Evolutionary conservation across 768 basidiomycete species (phyloP).

Genomic region (Collybiopsis luxurians): DNA sequence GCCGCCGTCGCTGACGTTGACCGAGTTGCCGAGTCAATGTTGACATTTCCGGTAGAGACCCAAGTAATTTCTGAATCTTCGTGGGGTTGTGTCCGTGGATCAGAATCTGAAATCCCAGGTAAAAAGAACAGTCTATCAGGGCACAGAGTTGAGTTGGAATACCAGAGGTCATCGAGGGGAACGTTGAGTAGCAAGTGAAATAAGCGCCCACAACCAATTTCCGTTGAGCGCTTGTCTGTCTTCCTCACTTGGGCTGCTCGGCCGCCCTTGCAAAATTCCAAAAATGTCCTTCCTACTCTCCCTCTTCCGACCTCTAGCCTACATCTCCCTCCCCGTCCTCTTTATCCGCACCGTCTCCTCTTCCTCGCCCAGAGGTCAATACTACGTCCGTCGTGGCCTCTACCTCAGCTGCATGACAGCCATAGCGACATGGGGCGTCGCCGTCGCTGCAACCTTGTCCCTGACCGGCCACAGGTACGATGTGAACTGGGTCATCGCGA

Average conservation of each 20-base stretch:
- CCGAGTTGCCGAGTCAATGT: not conserved
- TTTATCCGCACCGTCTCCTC: conserved; percentile 59
- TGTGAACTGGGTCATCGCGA: conserved; percentile 79
- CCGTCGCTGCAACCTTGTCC: conserved; percentile 64
- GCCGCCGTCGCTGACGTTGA: not conserved
- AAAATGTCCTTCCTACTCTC: conserved; percentile 56
- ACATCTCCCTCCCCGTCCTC: conserved; percentile 71
- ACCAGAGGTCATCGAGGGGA: no score
- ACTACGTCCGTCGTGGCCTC: conserved; percentile 69
- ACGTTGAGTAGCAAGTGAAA: no score
- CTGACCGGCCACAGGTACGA: conserved; percentile 70
- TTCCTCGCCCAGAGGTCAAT: conserved; percentile 55
- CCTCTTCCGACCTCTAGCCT: conserved; percentile 63
- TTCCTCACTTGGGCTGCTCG: no score
- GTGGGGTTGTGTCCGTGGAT: no score
- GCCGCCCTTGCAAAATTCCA: no score
- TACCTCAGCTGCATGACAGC: conserved; percentile 72
- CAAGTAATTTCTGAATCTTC: not conserved
- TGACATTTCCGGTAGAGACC: conserved; percentile 4
- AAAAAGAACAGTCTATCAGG: not conserved
- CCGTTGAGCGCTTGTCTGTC: no score
- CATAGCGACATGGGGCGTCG: conserved; percentile 69
- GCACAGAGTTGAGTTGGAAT: no score
- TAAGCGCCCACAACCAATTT: no score
- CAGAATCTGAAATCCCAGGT: not conserved